Evolutionary conservation across 2,329 filamentous ascomycete species (phyloP).

Genomic region (Trichoderma arundinaceum): DNA sequence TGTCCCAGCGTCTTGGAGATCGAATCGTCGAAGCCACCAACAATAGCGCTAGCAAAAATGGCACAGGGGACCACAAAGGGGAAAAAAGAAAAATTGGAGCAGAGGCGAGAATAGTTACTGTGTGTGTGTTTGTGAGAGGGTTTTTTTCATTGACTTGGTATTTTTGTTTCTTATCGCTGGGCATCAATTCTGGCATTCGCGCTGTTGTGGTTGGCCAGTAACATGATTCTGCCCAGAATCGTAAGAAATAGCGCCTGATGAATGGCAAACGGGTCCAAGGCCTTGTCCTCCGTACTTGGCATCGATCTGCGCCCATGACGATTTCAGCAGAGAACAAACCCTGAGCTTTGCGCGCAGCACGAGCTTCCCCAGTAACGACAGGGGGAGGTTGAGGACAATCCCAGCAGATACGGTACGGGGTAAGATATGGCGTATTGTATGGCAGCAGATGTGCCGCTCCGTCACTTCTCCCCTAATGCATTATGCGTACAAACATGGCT

Average conservation of each 20-base stretch:
- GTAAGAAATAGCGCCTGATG: slow-evolving; percentile 20
- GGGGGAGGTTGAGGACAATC: slow-evolving; percentile 13
- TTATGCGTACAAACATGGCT: too few species aligned
- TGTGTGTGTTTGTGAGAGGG: slow-evolving; percentile 3
- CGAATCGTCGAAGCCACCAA: slow-evolving; percentile 21
- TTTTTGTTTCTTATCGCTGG: neutral
- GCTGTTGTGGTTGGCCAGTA: neutral
- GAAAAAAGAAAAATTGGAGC: neutral
- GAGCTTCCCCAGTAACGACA: slow-evolving; percentile 20
- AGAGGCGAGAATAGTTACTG: slow-evolving; percentile 8
- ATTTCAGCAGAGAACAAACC: slow-evolving; percentile 16
- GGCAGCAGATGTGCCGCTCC: neutral
- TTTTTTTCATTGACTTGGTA: neutral
- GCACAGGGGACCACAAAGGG: neutral
- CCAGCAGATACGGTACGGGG: slow-evolving; percentile 7
- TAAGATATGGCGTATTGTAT: neutral
- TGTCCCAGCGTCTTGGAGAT: slow-evolving; percentile 8
- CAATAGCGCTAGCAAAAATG: slow-evolving; percentile 8
- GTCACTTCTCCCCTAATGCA: too few species aligned
- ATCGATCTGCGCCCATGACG: slow-evolving; percentile 29
- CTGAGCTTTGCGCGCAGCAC: neutral
- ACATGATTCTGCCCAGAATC: neutral
- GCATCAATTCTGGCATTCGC: neutral
- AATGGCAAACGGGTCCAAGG: neutral
- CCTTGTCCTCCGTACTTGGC: slow-evolving; percentile 6